Conservation (phyloP, 2,329 filamentous ascomycete species). For the Colletotrichum abscissum region DNA sequence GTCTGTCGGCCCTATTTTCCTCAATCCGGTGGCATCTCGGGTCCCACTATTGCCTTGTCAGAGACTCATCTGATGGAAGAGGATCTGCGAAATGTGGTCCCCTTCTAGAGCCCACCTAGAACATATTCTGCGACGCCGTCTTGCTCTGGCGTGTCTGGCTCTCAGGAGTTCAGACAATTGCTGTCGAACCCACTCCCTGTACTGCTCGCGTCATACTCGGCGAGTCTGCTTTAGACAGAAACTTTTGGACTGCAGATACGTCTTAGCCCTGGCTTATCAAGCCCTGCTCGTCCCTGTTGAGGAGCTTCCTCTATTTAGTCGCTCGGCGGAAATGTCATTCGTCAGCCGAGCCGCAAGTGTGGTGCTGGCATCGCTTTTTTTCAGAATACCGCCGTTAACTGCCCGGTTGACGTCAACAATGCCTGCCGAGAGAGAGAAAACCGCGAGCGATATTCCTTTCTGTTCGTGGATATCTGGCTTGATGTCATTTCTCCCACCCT, state of each 20-base stretch:
- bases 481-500: neutral
- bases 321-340: neutral
- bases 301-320: neutral
- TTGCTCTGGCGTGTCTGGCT: neutral
- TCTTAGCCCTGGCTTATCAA: neutral
- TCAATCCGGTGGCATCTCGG: neutral
- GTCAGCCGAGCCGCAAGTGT: neutral
- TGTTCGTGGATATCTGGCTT: neutral
- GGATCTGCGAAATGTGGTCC: constrained; percentile 10
- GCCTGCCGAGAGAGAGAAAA: neutral
- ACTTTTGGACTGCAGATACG: neutral
- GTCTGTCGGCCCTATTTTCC: constrained; percentile 30
- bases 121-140: constrained; percentile 1
- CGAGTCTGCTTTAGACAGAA: neutral
- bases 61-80: neutral
- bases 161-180: neutral
- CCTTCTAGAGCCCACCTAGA: constrained; percentile 25
- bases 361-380: neutral
- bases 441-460: neutral
- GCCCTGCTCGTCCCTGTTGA: neutral
- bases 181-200: neutral
- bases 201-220: constrained; percentile 7
- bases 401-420: neutral
- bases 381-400: neutral
- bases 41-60: neutral